These are phyloP conservation scores for Trichoderma sp. DNA, from an alignment of 2,329 filamentous ascomycete genomes.

Conservation along the genomic window DNA sequence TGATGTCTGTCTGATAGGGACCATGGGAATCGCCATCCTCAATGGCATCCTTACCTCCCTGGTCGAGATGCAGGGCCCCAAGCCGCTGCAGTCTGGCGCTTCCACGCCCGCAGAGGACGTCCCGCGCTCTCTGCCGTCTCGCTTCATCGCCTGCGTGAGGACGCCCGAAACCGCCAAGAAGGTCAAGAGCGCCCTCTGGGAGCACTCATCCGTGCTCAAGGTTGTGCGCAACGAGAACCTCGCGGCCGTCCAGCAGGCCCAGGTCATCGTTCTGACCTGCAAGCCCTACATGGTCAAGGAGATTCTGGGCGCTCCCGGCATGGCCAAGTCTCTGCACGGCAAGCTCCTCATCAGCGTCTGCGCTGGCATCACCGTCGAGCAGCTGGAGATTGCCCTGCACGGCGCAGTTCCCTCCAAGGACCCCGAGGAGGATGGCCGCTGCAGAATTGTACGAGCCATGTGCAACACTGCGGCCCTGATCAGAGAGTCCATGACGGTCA, in stretches of 20 bases:
- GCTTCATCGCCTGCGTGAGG: constrained; percentile 81
- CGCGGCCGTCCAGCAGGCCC: constrained; percentile 65
- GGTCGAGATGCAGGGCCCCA: constrained; percentile 52
- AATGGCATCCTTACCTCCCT: constrained; percentile 77
- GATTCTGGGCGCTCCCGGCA: constrained; percentile 68
- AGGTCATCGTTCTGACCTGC: constrained; percentile 78
- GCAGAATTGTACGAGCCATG: constrained; percentile 76
- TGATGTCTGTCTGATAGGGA: constrained; percentile 56
- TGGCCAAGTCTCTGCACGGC: constrained; percentile 72
- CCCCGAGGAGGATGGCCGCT: constrained; percentile 53
- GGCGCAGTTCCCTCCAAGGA: constrained; percentile 54
- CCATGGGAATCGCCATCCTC: constrained; percentile 84
- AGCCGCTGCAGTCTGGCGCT: constrained; percentile 51
- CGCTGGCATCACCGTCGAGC: constrained; percentile 71
- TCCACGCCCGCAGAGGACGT: constrained; percentile 53
- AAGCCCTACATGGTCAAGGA: constrained; percentile 76
- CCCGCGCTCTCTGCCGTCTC: constrained; percentile 65
- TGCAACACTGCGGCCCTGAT: constrained; percentile 83
- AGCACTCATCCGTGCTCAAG: constrained; percentile 64
- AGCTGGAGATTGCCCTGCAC: constrained; percentile 69
- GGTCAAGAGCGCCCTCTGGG: constrained; percentile 66
- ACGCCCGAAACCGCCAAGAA: constrained; percentile 69
- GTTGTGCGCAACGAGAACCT: constrained; percentile 76
- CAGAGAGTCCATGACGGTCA: constrained; percentile 80
- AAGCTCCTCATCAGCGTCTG: constrained; percentile 84